These are phyloP conservation scores for Rosa persica DNA, from an alignment of 306 rosid species.

Conservation along the genomic window DNA sequence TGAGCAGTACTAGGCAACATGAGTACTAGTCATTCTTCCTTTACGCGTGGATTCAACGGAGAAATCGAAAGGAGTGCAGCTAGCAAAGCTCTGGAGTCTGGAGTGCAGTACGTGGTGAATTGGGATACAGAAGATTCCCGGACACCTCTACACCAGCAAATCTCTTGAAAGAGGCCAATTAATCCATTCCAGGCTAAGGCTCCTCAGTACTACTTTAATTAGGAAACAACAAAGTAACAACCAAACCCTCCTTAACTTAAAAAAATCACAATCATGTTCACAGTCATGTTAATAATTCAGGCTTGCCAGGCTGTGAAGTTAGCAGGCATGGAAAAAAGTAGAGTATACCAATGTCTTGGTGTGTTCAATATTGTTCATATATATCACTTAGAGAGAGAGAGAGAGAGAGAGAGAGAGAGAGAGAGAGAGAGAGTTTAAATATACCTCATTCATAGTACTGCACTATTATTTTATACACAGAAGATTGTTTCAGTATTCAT, in stretches of 20 bases:
- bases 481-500: not conserved
- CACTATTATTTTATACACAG: not conserved
- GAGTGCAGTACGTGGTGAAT: constrained; percentile 29
- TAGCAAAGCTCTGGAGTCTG: constrained; percentile 4
- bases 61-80: constrained; percentile 46
- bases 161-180: constrained; percentile 45
- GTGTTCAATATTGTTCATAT: constrained; percentile 20
- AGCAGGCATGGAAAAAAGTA: constrained; percentile 48
- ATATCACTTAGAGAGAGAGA: constrained; percentile 26
- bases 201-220: constrained; percentile 5
- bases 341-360: constrained; percentile 43
- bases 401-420: constrained; percentile 23
- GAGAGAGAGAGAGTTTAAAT: not conserved
- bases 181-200: constrained; percentile 22
- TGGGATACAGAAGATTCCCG: constrained; percentile 39
- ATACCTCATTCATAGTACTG: not conserved
- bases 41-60: constrained; percentile 30
- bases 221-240: constrained; percentile 52
- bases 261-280: constrained; percentile 38
- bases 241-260: constrained; percentile 12
- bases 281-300: constrained; percentile 59
- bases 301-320: constrained; percentile 86
- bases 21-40: not conserved
- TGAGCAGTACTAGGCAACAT: not conserved
- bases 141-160: constrained; percentile 54